Evolutionary conservation across 345 rosid genomes (phyloP), one percentile per base, ranked within the genome.

Genomic region (Lumnitzera littorea): DNA sequence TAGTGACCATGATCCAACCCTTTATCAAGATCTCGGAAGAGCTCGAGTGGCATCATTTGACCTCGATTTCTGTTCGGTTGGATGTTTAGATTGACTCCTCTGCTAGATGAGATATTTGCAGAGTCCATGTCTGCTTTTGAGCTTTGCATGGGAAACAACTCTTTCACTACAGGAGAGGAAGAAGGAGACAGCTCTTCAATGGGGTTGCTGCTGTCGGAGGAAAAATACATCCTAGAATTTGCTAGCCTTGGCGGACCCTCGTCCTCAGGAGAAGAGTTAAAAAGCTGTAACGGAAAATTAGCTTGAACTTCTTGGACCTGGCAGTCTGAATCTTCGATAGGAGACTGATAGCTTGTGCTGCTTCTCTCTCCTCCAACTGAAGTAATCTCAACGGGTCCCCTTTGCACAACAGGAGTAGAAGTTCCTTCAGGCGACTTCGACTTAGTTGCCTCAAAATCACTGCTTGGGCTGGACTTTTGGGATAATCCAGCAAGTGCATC

Each of bases 121-220:
- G 81, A 72, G 70, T 80, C 84, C 62, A 72, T 64, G 54, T 76
- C 76, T 70, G 77, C 94, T 36, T 78, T 74, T 15, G 80, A 69
- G 25, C 80, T 79, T 74, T 77, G 86, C 80, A 91, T 60, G 15
- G 98, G 98, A 76, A 88, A 88, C 64, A 88, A 60, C 71, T 75
- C 83, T 61, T 82, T 84, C 72, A 81, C 81, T 61, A 84, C 72
- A 5, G 89, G 98, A 67, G 98, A 84, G 50, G 96, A 86, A 31
- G 91, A 84, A 15, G 87, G 89, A 46, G 98, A 91, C 55, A 73
- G 70, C 50, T 83, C 96, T 69, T 81, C 94, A 1, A 71, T 75
- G 61, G 90, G 96, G 68, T 88, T 84, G 71, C 96, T 88, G 76
- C 98, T 84, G 69, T 78, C 96, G 31, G 98, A 91, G 61, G 98